Evolutionary conservation across 2,329 filamentous ascomycete species (phyloP), one percentile per base, ranked within the genome.

Genomic region (Diplodia seriata): DNA sequence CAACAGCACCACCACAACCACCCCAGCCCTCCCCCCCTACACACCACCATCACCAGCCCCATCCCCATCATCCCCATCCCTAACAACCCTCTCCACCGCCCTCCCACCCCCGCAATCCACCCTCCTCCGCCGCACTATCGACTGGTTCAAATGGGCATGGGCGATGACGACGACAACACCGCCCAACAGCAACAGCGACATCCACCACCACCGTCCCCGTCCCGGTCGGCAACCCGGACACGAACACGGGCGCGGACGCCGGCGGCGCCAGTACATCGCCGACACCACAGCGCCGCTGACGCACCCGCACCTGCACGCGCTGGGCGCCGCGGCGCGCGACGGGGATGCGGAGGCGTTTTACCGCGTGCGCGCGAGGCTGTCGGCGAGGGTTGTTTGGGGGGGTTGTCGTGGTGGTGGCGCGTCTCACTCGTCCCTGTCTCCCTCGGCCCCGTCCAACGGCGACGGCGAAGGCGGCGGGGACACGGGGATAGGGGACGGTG

Each of bases 71-170:
- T 56, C 53, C 18, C 12, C n/a, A 4, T 38, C 31, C 38, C 12
- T 29, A 15, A 49, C 47, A 26, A 47, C 26, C 14, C 12, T 20
- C 40, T 26, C 61, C 61, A 12, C 14, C 47, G 12, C 26, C 29
- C 47, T 64, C 9, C 49, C 59, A 12, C 6, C 11, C 5, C 47
- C 47, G 3, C 47, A 53, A 1, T 29, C 61, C 18, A n/a, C 38
- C n/a, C 61, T 64, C 61, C 61, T 64, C 11, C 47, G 47, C 31
- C 26, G 18, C 1, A 51, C 49, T 1, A 26, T 51, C 61, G 49
- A 64, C 47, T 64, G 61, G 61, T 64, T 64, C 61, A 53, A 51
- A 14, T 64, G 61, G 61, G 61, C 61, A 3, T 64, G 61, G 61
- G 29, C 29, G 15, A 43, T 29, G 11, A 36, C 33, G 33, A 7